These are phyloP conservation scores for Naganishia randhawae DNA, from an alignment of 768 basidiomycete genomes.

Conservation along the genomic window DNA sequence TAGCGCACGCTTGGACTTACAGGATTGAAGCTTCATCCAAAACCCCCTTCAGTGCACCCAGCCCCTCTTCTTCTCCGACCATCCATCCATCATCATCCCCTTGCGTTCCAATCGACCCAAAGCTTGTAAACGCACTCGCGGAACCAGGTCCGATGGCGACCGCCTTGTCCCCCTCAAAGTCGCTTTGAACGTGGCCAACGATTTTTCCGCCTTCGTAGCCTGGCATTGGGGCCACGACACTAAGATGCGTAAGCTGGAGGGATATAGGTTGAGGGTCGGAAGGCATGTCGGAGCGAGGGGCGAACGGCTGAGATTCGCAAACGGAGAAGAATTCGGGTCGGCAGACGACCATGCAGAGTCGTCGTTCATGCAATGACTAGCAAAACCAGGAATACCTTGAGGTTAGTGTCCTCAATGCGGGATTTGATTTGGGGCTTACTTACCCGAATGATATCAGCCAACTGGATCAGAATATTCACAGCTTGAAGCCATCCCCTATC, in stretches of 20 bases:
- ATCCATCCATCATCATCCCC: background rate
- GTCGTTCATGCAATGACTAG: constrained; percentile 5
- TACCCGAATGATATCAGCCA: constrained; percentile 19
- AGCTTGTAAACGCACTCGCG: too few species aligned
- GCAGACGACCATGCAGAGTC: background rate
- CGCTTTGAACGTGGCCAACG: background rate
- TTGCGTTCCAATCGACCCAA: background rate
- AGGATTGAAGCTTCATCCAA: constrained; percentile 1
- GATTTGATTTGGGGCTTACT: background rate
- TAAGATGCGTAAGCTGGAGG: background rate
- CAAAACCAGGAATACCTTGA: background rate
- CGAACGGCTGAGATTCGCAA: background rate
- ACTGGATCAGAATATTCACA: constrained; percentile 24
- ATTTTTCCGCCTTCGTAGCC: background rate
- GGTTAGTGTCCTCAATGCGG: background rate
- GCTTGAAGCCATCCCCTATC: constrained; percentile 16
- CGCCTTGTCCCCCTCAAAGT: background rate
- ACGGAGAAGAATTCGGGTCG: background rate
- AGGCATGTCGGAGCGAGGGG: background rate
- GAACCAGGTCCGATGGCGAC: background rate
- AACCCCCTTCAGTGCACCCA: background rate
- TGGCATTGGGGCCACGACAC: background rate
- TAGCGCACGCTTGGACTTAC: background rate
- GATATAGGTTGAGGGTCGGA: background rate
- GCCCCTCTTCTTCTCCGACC: background rate